Evolutionary conservation across 2,329 filamentous ascomycete species (phyloP).

Genomic region (Fusarium chuoi): DNA sequence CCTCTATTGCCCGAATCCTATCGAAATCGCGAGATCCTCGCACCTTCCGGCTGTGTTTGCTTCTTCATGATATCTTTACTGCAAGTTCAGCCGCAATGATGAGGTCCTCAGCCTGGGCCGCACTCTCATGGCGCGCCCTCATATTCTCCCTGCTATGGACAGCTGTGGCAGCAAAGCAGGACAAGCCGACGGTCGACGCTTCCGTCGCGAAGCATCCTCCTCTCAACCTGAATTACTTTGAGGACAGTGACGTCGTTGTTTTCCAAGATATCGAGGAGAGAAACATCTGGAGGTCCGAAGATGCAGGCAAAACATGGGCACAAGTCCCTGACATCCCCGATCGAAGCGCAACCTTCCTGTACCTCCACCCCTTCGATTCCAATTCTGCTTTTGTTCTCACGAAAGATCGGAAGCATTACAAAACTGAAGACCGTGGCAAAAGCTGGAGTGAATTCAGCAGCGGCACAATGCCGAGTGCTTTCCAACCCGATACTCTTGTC

Average conservation of each 20-base stretch:
- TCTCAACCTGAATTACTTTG: conserved; percentile 84
- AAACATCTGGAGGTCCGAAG: conserved; percentile 79
- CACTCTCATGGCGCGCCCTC: conserved; percentile 60
- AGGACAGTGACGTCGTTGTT: conserved; percentile 84
- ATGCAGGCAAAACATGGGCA: conserved; percentile 84
- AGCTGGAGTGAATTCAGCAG: conserved; percentile 81
- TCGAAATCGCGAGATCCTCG: conserved; percentile 12
- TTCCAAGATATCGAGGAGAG: conserved; percentile 73
- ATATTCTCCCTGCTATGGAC: conserved; percentile 60
- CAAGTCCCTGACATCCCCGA: conserved; percentile 71
- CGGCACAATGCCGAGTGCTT: conserved; percentile 65
- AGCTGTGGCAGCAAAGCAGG: conserved; percentile 64
- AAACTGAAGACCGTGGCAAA: conserved; percentile 84
- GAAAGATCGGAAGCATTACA: conserved; percentile 76
- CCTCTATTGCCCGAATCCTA: neutral
- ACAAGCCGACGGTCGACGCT: conserved; percentile 72
- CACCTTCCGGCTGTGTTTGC: conserved; percentile 8
- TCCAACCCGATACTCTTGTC: conserved; percentile 63
- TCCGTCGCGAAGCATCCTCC: conserved; percentile 75
- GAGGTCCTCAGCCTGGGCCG: conserved; percentile 62
- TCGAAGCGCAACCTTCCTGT: conserved; percentile 69
- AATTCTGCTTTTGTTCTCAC: conserved; percentile 85
- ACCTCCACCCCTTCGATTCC: conserved; percentile 82
- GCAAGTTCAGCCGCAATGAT: conserved; percentile 57
- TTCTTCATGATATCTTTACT: conserved; percentile 57